Evolutionary conservation across 108 stramenopile species (phyloP), one percentile per base, ranked within the genome.

Genomic region (Poteriospumella lacustris): DNA sequence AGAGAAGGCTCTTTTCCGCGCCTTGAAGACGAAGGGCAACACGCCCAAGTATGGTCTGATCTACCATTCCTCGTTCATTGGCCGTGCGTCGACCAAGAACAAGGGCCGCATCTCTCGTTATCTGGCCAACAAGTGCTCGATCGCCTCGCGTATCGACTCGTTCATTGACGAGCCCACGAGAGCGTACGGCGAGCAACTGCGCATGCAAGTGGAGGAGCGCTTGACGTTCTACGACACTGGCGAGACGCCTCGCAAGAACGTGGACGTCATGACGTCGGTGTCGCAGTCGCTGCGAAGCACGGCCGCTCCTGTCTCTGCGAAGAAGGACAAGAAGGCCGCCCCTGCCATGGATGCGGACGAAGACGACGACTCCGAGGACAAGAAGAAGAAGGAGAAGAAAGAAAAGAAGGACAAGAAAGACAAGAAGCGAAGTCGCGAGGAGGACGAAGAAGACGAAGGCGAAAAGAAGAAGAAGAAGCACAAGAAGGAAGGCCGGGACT

Each of bases 41-140:
- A 99, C 98, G 52, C 98, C 98, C 41, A 99, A 99, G 83, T 99
- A 99, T 83, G 98, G 98, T 60, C 87, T 99, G 42, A 98, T 99
- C 77, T 99, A 97, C 82, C 97, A 98, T 81, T 95, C 96, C 1
- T 89, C 94, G 39, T 93, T 98, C 83, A 98, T 99, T 76, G 97
- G 97, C 56, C 95, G 97, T 19, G 97, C 99, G 69, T 96, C 94
- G 43, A 92, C 95, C 70, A 98, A 99, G 87, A 97, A 99, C 89
- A 99, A 99, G 85, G 99, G 99, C 59, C 90, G 97, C 78, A 97
- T 99, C 86, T 92, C 91, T 39, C 92, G 99, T 47, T 97, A 97
- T 76, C 88, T 99, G 44, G 99, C 99, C 41, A 98, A 98, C 88
- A 99, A 99, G 86, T 98, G 99, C 84, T 87, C 96, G 29, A 98